phyloP scores from a whole-genome alignment of 345 rosid genomes.

The Cochlearia excelsa region DNA sequence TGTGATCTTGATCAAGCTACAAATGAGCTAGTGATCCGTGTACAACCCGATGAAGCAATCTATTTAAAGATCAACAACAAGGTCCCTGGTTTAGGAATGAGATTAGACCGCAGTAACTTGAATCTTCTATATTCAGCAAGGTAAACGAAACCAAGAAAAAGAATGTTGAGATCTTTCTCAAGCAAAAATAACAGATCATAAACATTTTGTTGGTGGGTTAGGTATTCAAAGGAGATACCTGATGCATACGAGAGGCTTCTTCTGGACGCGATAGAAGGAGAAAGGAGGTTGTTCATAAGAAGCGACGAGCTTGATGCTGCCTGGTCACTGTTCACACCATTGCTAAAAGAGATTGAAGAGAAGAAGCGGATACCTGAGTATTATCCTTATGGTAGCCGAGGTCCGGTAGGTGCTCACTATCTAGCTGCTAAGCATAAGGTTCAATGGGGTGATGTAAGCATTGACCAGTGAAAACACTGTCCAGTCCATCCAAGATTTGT shows the following conservation, averaged over 20 bases:
- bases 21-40: slow-evolving; percentile 91
- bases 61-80: slow-evolving; percentile 95
- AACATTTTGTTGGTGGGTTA: background rate
- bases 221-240: slow-evolving; percentile 93
- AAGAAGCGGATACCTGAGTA: slow-evolving; percentile 72
- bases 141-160: background rate
- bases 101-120: slow-evolving; percentile 81
- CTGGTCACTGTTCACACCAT: slow-evolving; percentile 83
- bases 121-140: slow-evolving; percentile 91
- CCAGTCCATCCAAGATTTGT: too few species aligned
- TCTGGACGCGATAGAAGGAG: slow-evolving; percentile 94
- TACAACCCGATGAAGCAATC: slow-evolving; percentile 98
- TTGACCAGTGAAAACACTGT: slow-evolving; percentile 36
- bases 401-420: slow-evolving; percentile 96
- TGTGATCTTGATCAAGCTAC: slow-evolving; percentile 80
- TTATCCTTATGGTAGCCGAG: slow-evolving; percentile 96
- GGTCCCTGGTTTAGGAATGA: slow-evolving; percentile 96
- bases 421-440: slow-evolving; percentile 90
- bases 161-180: background rate
- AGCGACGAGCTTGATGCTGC: slow-evolving; percentile 96
- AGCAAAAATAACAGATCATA: background rate
- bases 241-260: slow-evolving; percentile 98
- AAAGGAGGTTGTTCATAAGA: slow-evolving; percentile 85
- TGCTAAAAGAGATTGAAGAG: slow-evolving; percentile 76
- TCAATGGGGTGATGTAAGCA: slow-evolving; percentile 81